Evolutionary conservation across 129 eudicot genomes (phyloP).

Genomic region (Saposhnikovia divaricata): DNA sequence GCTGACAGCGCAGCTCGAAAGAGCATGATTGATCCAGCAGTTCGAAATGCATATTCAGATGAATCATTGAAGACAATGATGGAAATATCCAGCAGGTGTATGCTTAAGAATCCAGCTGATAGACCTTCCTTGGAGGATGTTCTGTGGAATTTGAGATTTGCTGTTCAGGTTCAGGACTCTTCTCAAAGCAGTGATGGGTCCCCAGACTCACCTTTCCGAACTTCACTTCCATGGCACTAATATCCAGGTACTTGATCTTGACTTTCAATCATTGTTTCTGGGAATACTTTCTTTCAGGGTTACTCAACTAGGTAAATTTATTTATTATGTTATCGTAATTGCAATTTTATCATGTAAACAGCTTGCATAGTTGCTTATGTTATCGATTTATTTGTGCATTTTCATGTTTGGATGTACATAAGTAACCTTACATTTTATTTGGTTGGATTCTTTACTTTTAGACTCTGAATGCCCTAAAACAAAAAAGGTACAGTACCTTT

Average conservation of each 20-base stretch:
- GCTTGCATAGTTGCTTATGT: neutral
- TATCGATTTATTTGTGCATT: neutral
- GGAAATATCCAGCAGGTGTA: slow-evolving; percentile 64
- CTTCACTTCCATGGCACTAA: slow-evolving; percentile 22
- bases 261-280: neutral
- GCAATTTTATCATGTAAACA: neutral
- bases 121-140: slow-evolving; percentile 90
- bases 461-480: neutral
- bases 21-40: slow-evolving; percentile 48
- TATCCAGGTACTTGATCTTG: slow-evolving; percentile 13
- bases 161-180: slow-evolving; percentile 81
- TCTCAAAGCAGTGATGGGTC: slow-evolving; percentile 61
- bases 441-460: neutral
- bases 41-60: slow-evolving; percentile 40
- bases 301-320: neutral
- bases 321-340: neutral
- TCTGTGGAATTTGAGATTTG: slow-evolving; percentile 87
- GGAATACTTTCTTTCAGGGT: neutral
- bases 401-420: neutral
- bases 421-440: neutral
- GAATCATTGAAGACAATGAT: slow-evolving; percentile 62
- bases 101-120: slow-evolving; percentile 43
- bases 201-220: slow-evolving; percentile 43
- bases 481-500: neutral
- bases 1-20: slow-evolving; percentile 51